phyloP scores from a whole-genome alignment of 805 yeast genomes.

The Priceomyces carsonii region DNA sequence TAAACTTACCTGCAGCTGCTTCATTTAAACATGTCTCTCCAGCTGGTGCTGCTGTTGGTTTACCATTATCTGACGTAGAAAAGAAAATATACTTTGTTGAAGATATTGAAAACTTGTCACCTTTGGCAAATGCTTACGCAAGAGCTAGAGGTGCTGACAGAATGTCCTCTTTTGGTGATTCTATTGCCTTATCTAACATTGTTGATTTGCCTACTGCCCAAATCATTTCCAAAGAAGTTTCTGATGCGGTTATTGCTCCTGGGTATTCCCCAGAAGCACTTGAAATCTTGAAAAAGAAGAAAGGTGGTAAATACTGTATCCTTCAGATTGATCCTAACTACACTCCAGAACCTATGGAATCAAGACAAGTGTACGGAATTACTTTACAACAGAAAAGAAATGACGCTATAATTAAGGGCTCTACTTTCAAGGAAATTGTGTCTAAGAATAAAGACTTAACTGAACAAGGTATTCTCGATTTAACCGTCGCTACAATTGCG shows the following conservation, averaged over 20 bases:
- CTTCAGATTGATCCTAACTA: slow-evolving; percentile 94
- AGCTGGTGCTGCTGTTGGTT: slow-evolving; percentile 97
- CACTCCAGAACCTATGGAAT: slow-evolving; percentile 77
- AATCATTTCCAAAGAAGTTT: slow-evolving; percentile 95
- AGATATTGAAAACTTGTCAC: slow-evolving; percentile 92
- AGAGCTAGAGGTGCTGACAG: slow-evolving; percentile 99
- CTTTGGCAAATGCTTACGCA: slow-evolving; percentile 96
- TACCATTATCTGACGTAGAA: slow-evolving; percentile 88
- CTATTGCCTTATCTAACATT: slow-evolving; percentile 94
- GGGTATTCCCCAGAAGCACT: slow-evolving; percentile 93
- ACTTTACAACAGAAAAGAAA: slow-evolving; percentile 95
- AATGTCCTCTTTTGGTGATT: slow-evolving; percentile 99
- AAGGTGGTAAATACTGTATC: slow-evolving; percentile 96
- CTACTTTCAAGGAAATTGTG: slow-evolving; percentile 89
- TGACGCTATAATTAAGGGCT: slow-evolving; percentile 91
- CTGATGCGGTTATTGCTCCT: slow-evolving; percentile 99
- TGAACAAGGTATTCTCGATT: slow-evolving; percentile 89
- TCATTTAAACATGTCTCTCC: slow-evolving; percentile 99
- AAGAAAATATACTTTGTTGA: slow-evolving; percentile 94
- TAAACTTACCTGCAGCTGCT: slow-evolving; percentile 97
- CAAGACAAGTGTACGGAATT: slow-evolving; percentile 95
- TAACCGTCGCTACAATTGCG: slow-evolving; percentile 96
- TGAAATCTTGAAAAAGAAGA: slow-evolving; percentile 84
- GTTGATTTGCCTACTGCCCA: slow-evolving; percentile 96
- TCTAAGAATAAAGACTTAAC: slow-evolving; percentile 84